A percentile compares a stretch with the other conserved stretches of the same genome.
Evolutionary conservation across 345 rosid genomes (phyloP).

Genomic region (Populus tremula): DNA sequence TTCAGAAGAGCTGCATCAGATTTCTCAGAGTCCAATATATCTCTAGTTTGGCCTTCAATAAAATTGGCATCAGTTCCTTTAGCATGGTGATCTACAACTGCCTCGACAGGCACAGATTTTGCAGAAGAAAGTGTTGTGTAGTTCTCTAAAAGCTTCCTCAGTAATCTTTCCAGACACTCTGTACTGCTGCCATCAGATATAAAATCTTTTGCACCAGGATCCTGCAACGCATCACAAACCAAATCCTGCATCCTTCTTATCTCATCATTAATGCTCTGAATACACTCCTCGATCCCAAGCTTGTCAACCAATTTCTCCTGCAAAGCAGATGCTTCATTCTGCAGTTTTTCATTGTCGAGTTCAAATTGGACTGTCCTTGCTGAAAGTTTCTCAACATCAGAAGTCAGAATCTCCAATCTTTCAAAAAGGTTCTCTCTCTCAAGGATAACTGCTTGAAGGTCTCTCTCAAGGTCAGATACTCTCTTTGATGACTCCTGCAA

Average conservation of each 20-base stretch:
- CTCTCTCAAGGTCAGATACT: constrained; percentile 49
- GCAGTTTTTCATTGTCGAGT: constrained; percentile 55
- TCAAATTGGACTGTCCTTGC: constrained; percentile 45
- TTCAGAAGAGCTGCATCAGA: constrained; percentile 29
- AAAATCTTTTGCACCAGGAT: constrained; percentile 44
- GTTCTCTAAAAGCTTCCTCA: constrained; percentile 68
- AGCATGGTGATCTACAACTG: constrained; percentile 15
- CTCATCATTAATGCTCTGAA: constrained; percentile 44
- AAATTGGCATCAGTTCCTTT: constrained; percentile 4
- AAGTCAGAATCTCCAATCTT: constrained; percentile 48
- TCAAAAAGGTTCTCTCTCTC: constrained; percentile 58
- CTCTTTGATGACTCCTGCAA: constrained; percentile 25
- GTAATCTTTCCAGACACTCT: constrained; percentile 57
- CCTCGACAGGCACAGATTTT: constrained; percentile 29
- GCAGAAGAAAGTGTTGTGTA: constrained; percentile 28
- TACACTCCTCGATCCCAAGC: constrained; percentile 44
- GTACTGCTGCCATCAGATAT: constrained; percentile 38
- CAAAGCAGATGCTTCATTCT: constrained; percentile 46
- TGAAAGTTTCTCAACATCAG: constrained; percentile 47
- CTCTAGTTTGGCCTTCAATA: constrained; percentile 14
- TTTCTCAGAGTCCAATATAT: constrained; percentile 17
- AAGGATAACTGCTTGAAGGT: constrained; percentile 43
- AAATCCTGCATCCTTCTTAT: constrained; percentile 52
- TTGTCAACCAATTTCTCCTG: constrained; percentile 52
- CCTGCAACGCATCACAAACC: constrained; percentile 58